Evolutionary conservation across 495 filamentous ascomycete genomes (phyloP), one percentile per base, ranked within the genome.

Genomic region (Tuber borchii): DNA sequence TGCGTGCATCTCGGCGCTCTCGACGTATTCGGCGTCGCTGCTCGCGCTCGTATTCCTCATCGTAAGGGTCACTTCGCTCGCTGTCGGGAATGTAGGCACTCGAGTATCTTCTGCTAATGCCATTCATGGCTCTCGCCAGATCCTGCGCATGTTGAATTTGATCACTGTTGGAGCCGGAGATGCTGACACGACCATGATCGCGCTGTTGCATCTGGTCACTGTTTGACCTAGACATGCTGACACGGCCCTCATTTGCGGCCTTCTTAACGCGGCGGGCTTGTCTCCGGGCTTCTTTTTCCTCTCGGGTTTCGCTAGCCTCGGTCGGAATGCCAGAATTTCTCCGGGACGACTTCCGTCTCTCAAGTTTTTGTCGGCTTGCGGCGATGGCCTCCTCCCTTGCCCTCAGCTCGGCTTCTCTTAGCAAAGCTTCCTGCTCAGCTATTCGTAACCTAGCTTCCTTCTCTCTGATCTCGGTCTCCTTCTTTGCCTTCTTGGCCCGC

Each of bases 311-410:
- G 56, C 56, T 65, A 7, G 2, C 56, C 61, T 79, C 78, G 40
- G 46, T 17, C 4, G 77, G 74, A 17, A 76, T 61, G 9, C 56
- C 34, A 17, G 78, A 76, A 69, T 79, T 73, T 61, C 78, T 75
- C 51, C 74, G 79, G 9, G 78, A 73, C n/a, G 77, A 79, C 70
- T 75, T 79, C 69, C 72, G 78, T 10, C 78, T 72, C 73, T 79
- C 78, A 7, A 79, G n/a, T 40, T 79, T 79, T 44, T 77, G 78
- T 65, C 31, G 76, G 48, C 68, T 70, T 40, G 74, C 42, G 16
- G 77, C 77, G 16, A 78, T 34, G 22, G 43, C 71, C 69, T 79
- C 77, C 69, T 79, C 78, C 45, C 65, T 73, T 22, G 72, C 78
- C 39, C 19, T 72, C 46, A 77, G 76, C 39, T 71, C 78, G 45